Evolutionary conservation across 139 green algal genomes (phyloP).

Genomic region (Dunaliella primolecta): DNA sequence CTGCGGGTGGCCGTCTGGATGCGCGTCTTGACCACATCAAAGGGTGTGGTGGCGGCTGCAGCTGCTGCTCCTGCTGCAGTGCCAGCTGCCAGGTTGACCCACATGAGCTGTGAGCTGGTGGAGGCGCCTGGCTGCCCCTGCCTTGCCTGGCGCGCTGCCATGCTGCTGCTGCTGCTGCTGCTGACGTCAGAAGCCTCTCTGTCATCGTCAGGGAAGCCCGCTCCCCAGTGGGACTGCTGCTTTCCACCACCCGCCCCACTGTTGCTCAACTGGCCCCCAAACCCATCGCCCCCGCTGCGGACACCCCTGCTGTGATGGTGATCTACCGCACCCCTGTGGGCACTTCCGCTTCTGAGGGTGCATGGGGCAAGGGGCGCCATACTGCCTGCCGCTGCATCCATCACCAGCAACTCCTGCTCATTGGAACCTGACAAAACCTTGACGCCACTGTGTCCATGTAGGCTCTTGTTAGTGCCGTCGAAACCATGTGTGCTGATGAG

Average conservation of each 20-base stretch:
- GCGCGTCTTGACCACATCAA: slow-evolving; percentile 96
- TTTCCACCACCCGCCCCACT: no score
- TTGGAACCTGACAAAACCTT: background rate
- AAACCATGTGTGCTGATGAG: background rate
- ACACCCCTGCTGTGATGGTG: no score
- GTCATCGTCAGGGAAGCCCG: no score
- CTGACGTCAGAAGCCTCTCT: background rate
- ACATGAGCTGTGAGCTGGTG: slow-evolving; percentile 44
- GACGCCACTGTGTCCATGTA: no score
- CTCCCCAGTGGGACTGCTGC: no score
- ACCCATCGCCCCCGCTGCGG: no score
- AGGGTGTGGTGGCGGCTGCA: slow-evolving; percentile 83
- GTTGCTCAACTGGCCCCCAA: no score
- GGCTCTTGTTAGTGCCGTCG: background rate
- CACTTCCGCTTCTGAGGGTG: slow-evolving; percentile 9
- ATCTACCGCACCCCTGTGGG: no score
- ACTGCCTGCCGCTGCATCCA: background rate
- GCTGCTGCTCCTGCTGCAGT: slow-evolving; percentile 65
- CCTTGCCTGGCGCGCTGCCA: background rate
- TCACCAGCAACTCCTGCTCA: background rate
- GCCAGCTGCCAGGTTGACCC: slow-evolving; percentile 58
- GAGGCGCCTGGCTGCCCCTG: background rate
- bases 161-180: slow-evolving; percentile 6
- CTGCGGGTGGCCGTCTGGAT: slow-evolving; percentile 44
- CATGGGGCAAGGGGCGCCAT: slow-evolving; percentile 3